Conservation (phyloP, 2,329 filamentous ascomycete species). For the Zymoseptoria brevis region DNA sequence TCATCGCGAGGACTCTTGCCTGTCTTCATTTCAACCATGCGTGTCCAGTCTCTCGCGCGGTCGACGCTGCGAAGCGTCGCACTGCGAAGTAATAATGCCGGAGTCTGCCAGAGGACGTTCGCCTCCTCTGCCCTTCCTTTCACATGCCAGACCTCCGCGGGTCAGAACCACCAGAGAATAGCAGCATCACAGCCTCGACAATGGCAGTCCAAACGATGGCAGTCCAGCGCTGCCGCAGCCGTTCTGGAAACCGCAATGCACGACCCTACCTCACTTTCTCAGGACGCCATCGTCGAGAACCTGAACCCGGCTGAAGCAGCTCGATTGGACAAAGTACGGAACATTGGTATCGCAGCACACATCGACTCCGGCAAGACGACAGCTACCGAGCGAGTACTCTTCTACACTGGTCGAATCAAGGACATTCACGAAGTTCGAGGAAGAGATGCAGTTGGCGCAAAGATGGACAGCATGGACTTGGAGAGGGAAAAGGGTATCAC, state of each 20-base stretch:
- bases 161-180: constrained; percentile 25
- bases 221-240: constrained; percentile 23
- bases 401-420: constrained; percentile 95
- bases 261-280: constrained; percentile 49
- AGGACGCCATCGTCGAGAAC: constrained; percentile 66
- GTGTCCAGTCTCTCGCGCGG: constrained; percentile 19
- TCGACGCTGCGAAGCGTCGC: constrained; percentile 21
- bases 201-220: constrained; percentile 19
- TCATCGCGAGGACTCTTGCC: neutral
- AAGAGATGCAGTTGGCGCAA: constrained; percentile 89
- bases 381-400: constrained; percentile 89
- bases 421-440: constrained; percentile 94
- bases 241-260: constrained; percentile 49
- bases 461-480: constrained; percentile 99
- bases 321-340: constrained; percentile 73
- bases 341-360: constrained; percentile 97
- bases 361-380: constrained; percentile 99
- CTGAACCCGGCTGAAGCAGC: constrained; percentile 71
- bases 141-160: constrained; percentile 11
- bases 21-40: constrained; percentile 8
- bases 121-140: constrained; percentile 12
- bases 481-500: constrained; percentile 98
- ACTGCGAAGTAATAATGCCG: constrained; percentile 12
- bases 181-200: constrained; percentile 6
- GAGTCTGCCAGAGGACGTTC: constrained; percentile 11